Percentiles rank a stretch among this genome's conserved stretches.
Conservation (phyloP, 1,139 yeast genomes). For the Yamadazyma conglobata region DNA sequence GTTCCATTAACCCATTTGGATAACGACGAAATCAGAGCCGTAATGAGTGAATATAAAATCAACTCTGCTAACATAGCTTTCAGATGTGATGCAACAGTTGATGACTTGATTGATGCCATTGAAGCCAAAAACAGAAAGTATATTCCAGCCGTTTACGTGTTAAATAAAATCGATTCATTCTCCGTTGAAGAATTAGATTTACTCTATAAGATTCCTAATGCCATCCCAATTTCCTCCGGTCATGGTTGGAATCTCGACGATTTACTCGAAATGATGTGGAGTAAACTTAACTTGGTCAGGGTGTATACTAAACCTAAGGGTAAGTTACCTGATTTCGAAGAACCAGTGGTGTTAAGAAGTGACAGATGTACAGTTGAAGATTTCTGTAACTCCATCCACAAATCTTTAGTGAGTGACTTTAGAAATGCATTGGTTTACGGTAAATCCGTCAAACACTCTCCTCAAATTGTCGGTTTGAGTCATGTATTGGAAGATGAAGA, state of each 20-base stretch:
- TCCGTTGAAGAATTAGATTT: slow-evolving; percentile 90
- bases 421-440: slow-evolving; percentile 91
- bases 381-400: slow-evolving; percentile 95
- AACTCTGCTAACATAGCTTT: slow-evolving; percentile 96
- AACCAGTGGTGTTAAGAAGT: slow-evolving; percentile 86
- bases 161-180: slow-evolving; percentile 93
- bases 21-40: slow-evolving; percentile 91
- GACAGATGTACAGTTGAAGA: slow-evolving; percentile 87
- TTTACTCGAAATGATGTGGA: slow-evolving; percentile 93
- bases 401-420: slow-evolving; percentile 88
- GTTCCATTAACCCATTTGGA: slow-evolving; percentile 90
- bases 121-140: slow-evolving; percentile 88
- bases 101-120: slow-evolving; percentile 89
- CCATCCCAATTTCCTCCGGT: slow-evolving; percentile 94
- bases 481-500: slow-evolving; percentile 91
- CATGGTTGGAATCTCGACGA: slow-evolving; percentile 97
- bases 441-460: slow-evolving; percentile 92
- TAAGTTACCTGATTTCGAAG: slow-evolving; percentile 83
- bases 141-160: slow-evolving; percentile 90
- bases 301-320: slow-evolving; percentile 98
- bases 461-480: slow-evolving; percentile 88
- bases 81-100: slow-evolving; percentile 96
- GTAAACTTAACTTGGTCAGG: slow-evolving; percentile 78
- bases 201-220: slow-evolving; percentile 87
- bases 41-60: slow-evolving; percentile 90